Evolutionary conservation across 73 alveolate species (phyloP).

Genomic region (Paramecium caudatum): DNA sequence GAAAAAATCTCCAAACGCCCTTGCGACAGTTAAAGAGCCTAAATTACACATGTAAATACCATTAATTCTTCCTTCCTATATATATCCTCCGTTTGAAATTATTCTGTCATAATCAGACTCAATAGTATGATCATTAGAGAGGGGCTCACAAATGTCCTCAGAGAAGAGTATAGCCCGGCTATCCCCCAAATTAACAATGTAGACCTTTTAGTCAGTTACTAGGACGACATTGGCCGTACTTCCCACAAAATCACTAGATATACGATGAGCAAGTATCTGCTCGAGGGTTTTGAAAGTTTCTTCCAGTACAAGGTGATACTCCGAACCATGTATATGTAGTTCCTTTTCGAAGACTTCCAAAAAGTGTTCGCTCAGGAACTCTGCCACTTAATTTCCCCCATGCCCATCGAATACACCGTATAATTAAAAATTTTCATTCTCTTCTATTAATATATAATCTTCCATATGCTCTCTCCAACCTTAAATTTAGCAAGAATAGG

Average conservation of each 20-base stretch:
- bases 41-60: background rate
- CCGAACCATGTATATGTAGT: conserved; percentile 80
- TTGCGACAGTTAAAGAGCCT: conserved; percentile 51
- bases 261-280: conserved; percentile 78
- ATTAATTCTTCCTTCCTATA: conserved; percentile 39
- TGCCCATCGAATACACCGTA: conserved; percentile 98
- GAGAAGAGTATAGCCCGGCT: conserved; percentile 87
- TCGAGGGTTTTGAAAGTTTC: conserved; percentile 92
- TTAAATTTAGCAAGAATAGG: background rate
- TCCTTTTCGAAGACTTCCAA: conserved; percentile 79
- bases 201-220: conserved; percentile 81
- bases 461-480: conserved; percentile 61
- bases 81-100: conserved; percentile 16
- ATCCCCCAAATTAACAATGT: conserved; percentile 96
- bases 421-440: conserved; percentile 46
- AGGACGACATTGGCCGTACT: conserved; percentile 88
- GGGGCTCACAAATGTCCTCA: conserved; percentile 79
- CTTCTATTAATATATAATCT: conserved; percentile 19
- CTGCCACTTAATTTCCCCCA: conserved; percentile 97
- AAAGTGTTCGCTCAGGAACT: conserved; percentile 81
- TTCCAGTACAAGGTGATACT: conserved; percentile 85
- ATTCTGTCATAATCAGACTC: conserved; percentile 12
- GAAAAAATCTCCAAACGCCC: conserved; percentile 42
- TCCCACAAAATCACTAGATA: conserved; percentile 71
- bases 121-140: conserved; percentile 13